Conservation (phyloP, 2,329 filamentous ascomycete genomes). For the Pseudogymnoascus sp. region DNA sequence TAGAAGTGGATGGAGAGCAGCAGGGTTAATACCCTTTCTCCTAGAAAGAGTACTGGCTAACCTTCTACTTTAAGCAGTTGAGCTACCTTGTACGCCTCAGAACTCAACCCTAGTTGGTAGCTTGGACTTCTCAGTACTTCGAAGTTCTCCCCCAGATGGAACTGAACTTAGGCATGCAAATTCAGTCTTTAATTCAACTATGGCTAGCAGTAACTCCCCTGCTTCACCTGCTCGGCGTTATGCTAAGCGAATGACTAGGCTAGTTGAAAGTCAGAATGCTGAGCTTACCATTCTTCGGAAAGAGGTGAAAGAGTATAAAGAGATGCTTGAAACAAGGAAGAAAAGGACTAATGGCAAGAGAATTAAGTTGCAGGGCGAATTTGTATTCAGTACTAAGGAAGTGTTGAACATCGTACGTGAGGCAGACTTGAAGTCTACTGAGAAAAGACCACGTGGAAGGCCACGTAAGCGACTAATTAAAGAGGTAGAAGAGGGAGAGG, state of each 20-base stretch:
- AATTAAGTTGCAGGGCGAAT: background rate
- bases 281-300: background rate
- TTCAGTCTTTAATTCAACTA: background rate
- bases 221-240: background rate
- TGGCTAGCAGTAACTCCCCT: background rate
- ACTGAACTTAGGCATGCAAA: background rate
- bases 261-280: conserved; percentile 3
- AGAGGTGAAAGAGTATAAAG: conserved; percentile 4
- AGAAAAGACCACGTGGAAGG: no score
- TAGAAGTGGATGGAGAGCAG: background rate
- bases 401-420: no score
- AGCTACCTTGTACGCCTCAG: background rate
- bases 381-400: conserved; percentile 7
- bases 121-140: background rate
- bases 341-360: conserved; percentile 6
- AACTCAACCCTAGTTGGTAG: background rate
- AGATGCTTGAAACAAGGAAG: background rate
- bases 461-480: no score
- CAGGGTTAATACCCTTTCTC: background rate
- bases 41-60: background rate
- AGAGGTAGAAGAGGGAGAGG: no score
- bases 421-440: no score
- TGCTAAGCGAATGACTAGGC: background rate
- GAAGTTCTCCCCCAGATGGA: background rate
- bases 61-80: background rate